Base-by-base conservation (phyloP, 164 flowering plant species). In the Amborella trichopoda region DNA sequence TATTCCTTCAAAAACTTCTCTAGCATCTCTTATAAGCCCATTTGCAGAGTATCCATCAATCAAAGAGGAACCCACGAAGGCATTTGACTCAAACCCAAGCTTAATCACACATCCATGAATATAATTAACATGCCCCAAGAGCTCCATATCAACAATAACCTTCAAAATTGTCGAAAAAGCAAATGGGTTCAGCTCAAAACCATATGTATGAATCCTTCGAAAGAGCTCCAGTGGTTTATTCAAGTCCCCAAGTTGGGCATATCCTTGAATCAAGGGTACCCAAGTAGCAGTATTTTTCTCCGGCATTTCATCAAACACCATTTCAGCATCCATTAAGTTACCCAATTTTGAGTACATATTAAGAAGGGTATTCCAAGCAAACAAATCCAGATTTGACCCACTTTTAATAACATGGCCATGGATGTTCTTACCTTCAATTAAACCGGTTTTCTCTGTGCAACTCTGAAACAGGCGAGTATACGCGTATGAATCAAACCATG, bases 61-160 rank as follows among this genome's bases (percentile, higher is more conserved):
- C n/a, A 90, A 61, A 6, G 84, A 76, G 27, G 89, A 73, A 25
- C 75, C 94, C 23, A 90, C 91, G 62, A 79, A 86, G 0, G 91
- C 68, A 67, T 83, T 59, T 1, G 56, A 38, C 5, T 68, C 74
- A 50, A 60, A 73, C 19, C 91, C 91, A 44, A 81, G 74, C 71
- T 83, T 86, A 48, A 23, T 58, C 32, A 76, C 46, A 28, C 72
- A 70, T 0, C 75, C 81, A 64, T 83, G 91, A 12, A 86, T 16
- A 12, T 48, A 21, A 56, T 53, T 42, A 44, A 67, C 67, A 44
- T 67, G 55, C 17, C 81, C 86, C 0, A 68, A 63, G 53, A 53
- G 56, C 6, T 67, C 94, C 77, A 69, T 60, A 49, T 65, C 53
- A 49, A 81, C 89, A 34, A 89, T 60, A 63, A 76, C 46, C 73